Conservation (phyloP, 2,329 filamentous ascomycete species). For the Coniella lustricola region DNA sequence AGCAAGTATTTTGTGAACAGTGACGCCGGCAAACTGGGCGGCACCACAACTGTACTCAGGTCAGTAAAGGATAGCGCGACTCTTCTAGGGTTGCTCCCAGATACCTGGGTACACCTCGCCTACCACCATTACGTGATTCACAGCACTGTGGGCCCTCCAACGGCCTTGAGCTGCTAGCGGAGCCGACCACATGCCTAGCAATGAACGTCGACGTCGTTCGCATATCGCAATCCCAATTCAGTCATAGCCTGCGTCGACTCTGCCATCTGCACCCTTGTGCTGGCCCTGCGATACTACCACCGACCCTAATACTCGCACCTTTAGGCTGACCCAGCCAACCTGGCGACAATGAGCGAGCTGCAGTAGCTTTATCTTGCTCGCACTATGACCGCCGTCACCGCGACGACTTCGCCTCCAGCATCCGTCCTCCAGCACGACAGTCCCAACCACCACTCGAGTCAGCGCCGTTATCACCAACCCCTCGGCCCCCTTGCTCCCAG, state of each 20-base stretch:
- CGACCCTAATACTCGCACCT: neutral
- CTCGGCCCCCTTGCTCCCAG: constrained; percentile 1
- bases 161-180: too few relatives aligned
- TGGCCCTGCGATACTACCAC: too few relatives aligned
- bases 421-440: neutral
- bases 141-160: too few relatives aligned
- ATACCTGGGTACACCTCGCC: too few relatives aligned
- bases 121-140: too few relatives aligned
- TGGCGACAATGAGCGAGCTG: constrained; percentile 9
- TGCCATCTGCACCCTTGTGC: neutral
- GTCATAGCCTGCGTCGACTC: neutral
- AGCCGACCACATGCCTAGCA: too few relatives aligned
- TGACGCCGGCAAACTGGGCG: too few relatives aligned
- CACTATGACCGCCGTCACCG: constrained; percentile 14
- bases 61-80: too few relatives aligned
- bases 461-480: neutral
- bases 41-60: too few relatives aligned
- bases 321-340: neutral
- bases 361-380: constrained; percentile 5
- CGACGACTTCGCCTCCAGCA: constrained; percentile 2
- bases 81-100: too few relatives aligned
- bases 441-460: neutral
- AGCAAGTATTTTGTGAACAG: too few relatives aligned
- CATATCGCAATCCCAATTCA: neutral
- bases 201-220: neutral